Base-by-base conservation (phyloP, 2,329 filamentous ascomycete genomes). In the Colletotrichum tamarilloi region DNA sequence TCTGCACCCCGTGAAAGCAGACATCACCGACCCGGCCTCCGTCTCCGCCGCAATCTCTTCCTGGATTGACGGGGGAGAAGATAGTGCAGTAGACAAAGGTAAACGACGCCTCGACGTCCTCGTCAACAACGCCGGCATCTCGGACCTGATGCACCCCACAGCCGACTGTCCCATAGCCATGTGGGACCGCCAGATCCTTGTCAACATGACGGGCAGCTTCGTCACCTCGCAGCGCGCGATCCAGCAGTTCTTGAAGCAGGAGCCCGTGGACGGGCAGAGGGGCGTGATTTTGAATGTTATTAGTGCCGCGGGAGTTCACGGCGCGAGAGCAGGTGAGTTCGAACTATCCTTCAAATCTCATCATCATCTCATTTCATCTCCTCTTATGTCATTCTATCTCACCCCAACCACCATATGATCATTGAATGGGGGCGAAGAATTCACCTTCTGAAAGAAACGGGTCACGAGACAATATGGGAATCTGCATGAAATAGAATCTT, bases 191-290 rank as follows among this genome's bases (percentile, higher is more conserved):
- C 86, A 91, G 6, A 83, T 92, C 46, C 84, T 82, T 14, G 81
- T 91, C 73, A 92, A 92, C 76, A 79, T 91, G 46, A 91, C 87
- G 6, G 89, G 87, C 0, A 84, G 88, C 0, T 89, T 87, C 67
- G 77, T 90, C 57, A 81, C 88, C 62, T 87, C 84, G 68, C 88
- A 89, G 77, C 78, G 85, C 4, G 88, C 86, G 8, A 83, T 91
- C 5, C 84, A 82, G 35, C 82, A 85, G 68, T 85, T 89, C 75
- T 77, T 88, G 67, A 80, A 82, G 65, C 82, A 85, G 75, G 78
- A 78, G 69, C 76, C 59, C 19, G 72, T 46, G 59, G 35, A 77
- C 75, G 67, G 72, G 8, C 68, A 72, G 63, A 52, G 63, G 8
- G 75, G 74, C 5, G 74, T 75, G 24, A 76, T 78, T 55, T 71